A percentile compares a stretch with the other conserved stretches of the same genome.
phyloP scores from a whole-genome alignment of 192 early-diverging fungal species.

The Umbelopsis sp. region DNA sequence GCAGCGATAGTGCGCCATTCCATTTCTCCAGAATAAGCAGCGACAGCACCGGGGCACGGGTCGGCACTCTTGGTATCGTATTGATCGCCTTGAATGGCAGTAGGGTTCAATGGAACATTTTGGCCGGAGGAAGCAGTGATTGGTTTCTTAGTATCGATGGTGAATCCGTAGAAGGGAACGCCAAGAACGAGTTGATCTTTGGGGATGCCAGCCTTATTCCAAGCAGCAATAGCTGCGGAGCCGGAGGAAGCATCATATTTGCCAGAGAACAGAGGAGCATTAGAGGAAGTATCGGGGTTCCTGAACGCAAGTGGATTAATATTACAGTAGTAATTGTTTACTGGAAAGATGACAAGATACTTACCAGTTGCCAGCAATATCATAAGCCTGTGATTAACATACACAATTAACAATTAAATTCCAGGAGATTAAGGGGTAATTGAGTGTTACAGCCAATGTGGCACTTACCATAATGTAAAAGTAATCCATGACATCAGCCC shows the following conservation, averaged over 20 bases:
- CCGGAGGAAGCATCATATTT: slow-evolving; percentile 13
- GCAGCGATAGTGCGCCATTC: slow-evolving; percentile 31
- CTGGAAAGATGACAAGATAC: not conserved
- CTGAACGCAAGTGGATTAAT: not conserved
- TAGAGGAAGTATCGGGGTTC: slow-evolving; percentile 27
- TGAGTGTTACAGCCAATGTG: not conserved
- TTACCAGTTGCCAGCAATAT: slow-evolving; percentile 31
- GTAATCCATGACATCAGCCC: slow-evolving; percentile 24
- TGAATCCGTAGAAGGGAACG: slow-evolving; percentile 48
- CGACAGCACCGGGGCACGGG: slow-evolving; percentile 30
- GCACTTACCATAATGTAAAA: slow-evolving; percentile 33
- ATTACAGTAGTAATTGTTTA: not conserved
- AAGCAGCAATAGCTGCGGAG: slow-evolving; percentile 22
- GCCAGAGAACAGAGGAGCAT: slow-evolving; percentile 28
- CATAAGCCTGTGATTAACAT: slow-evolving; percentile 26
- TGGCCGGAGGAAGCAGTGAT: not conserved
- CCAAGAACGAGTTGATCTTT: slow-evolving; percentile 36
- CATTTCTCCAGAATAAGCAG: slow-evolving; percentile 32
- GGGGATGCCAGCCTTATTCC: slow-evolving; percentile 42
- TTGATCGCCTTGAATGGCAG: slow-evolving; percentile 33
- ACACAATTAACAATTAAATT: not conserved
- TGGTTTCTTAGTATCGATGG: slow-evolving; percentile 11
- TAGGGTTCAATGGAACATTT: slow-evolving; percentile 1
- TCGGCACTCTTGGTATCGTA: slow-evolving; percentile 28
- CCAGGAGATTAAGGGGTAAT: not conserved